Base-by-base conservation (phyloP, 2,329 filamentous ascomycete species). In the Onygenales sp. region DNA sequence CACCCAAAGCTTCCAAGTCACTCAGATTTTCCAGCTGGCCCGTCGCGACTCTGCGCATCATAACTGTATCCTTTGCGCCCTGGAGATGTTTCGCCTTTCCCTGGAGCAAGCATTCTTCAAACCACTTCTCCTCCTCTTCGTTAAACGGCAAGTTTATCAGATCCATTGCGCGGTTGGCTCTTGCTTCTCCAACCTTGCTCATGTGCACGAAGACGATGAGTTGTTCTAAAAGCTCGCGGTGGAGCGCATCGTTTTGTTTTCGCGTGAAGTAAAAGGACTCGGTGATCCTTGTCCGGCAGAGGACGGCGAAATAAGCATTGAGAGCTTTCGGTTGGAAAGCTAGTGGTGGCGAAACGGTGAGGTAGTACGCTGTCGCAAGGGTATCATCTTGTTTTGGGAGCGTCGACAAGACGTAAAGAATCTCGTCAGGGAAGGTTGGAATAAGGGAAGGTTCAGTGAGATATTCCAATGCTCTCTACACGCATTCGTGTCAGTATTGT, bases 361-460 rank as follows among this genome's bases (percentile, higher is more conserved):
- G 79, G 70, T 87, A 93, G 70, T 93, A 94, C 9, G 87, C 85
- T 32, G 93, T 77, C 0, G 87, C 80, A 2, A 91, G 76, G 31
- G 73, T 77, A 61, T 81, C 80, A 63, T 88, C 83, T 44, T 40
- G 34, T 47, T 77, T 72, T 42, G 76, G 72, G 39, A 82, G 76
- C 58, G 83, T 78, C 2, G 88, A 81, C 4, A 93, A 79, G 4
- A 79, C 78, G 31, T 79, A 78, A 59, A 93, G 77, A 51, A 94
- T 91, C 56, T 94, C 87, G 69, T 93, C 88, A 53, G 87, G 80
- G 63, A 93, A 94, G 52, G 89, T 89, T 37, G 87, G 84, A 17
- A 85, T 83, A 4, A 94, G 77, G 1, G 86, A 88, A 0, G 89
- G 88, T 62, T 93, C 85, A 3, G 87, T 84, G 11, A 95, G 79